A percentile compares a stretch with the other conserved stretches of the same genome.
Conservation (phyloP, 2,329 filamentous ascomycete species). For the Trichoderma endophyticum region DNA sequence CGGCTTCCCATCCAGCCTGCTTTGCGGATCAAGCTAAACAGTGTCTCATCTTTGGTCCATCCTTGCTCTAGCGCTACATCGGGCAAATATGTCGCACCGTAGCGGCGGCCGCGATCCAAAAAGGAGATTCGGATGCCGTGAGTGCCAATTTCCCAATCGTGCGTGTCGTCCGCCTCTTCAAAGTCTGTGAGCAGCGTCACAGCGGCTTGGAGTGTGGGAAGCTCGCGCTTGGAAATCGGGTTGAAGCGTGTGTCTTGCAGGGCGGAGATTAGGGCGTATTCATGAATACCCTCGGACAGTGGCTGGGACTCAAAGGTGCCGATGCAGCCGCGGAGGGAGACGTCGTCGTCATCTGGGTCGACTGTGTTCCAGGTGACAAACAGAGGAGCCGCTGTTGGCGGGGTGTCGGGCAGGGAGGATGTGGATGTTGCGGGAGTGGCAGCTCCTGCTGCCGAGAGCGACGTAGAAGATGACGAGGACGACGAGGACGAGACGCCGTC, state of each 20-base stretch:
- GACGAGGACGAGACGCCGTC: conserved; percentile 33
- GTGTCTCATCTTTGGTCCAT: conserved; percentile 89
- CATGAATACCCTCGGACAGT: conserved; percentile 68
- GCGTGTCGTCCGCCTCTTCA: conserved; percentile 66
- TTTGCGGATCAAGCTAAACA: conserved; percentile 89
- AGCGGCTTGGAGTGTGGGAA: conserved; percentile 58
- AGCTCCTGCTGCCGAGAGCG: conserved; percentile 40
- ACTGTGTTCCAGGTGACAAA: conserved; percentile 95
- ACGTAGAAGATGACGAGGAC: conserved; percentile 36
- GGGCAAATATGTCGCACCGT: conserved; percentile 86
- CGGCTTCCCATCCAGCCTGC: conserved; percentile 85
- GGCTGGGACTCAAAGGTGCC: conserved; percentile 84
- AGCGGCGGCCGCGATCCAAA: conserved; percentile 65
- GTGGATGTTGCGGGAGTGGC: conserved; percentile 46
- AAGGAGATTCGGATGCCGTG: conserved; percentile 90
- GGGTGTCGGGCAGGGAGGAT: conserved; percentile 36
- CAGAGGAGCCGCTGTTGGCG: conserved; percentile 61
- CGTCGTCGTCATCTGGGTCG: conserved; percentile 29
- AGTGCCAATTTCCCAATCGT: conserved; percentile 83
- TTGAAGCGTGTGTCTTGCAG: conserved; percentile 61
- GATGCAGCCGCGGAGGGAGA: conserved; percentile 85
- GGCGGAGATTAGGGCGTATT: conserved; percentile 79
- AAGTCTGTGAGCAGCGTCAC: conserved; percentile 86
- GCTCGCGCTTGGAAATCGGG: conserved; percentile 52
- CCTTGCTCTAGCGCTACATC: conserved; percentile 90